Conservation (phyloP, 768 basidiomycete species). For the Suillus paluster region DNA sequence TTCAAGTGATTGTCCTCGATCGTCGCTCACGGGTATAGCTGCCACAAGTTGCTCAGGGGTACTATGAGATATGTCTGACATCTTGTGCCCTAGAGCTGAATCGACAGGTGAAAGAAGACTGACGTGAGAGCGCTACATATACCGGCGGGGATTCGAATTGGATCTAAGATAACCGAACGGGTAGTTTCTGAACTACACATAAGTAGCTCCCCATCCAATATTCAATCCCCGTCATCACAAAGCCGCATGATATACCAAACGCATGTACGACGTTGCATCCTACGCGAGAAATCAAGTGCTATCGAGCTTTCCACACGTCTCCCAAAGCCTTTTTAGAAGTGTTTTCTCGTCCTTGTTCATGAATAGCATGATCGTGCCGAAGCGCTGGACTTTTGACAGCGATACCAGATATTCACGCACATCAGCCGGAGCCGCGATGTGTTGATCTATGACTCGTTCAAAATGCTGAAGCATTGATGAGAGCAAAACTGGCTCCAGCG, state of each 20-base stretch:
- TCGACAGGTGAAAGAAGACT: neutral
- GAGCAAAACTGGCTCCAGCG: slow-evolving; percentile 69
- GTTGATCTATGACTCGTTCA: slow-evolving; percentile 29
- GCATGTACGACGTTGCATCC: neutral
- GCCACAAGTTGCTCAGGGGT: neutral
- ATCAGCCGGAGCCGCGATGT: slow-evolving; percentile 11
- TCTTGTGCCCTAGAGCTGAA: neutral
- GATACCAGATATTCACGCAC: slow-evolving; percentile 54
- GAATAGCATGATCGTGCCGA: slow-evolving; percentile 66
- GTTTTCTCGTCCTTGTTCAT: slow-evolving; percentile 59
- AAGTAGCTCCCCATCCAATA: no score
- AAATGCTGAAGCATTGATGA: slow-evolving; percentile 61
- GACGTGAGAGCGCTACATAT: neutral
- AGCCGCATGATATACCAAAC: neutral
- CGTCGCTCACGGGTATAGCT: neutral
- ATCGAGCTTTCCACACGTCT: slow-evolving; percentile 31
- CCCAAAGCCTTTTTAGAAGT: slow-evolving; percentile 52
- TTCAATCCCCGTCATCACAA: no score
- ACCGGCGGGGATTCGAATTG: no score
- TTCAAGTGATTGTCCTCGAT: slow-evolving; percentile 30
- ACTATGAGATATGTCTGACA: neutral
- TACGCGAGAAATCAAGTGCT: neutral
- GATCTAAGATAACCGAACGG: no score
- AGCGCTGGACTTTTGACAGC: slow-evolving; percentile 62
- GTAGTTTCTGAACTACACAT: no score